Conservation (phyloP, 1,139 yeast species). For the Suhomyces taliae region DNA sequence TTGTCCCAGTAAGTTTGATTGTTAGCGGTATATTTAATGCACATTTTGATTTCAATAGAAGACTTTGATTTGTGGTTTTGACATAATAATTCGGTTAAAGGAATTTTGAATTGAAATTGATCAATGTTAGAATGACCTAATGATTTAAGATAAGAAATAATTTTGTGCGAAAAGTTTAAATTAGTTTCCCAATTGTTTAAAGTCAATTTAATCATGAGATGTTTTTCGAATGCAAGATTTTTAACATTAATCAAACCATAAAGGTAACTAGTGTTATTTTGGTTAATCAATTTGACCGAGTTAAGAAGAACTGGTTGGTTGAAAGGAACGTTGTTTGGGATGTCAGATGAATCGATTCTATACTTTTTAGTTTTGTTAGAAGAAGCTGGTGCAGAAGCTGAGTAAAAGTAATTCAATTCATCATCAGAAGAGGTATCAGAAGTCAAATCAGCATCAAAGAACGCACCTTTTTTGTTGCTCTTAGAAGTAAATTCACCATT, state of each 20-base stretch:
- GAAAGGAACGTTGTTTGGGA: constrained; percentile 11
- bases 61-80: constrained; percentile 8
- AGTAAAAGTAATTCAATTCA: constrained; percentile 14
- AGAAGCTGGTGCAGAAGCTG: constrained; percentile 6
- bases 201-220: constrained; percentile 36
- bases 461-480: not conserved
- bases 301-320: constrained; percentile 7
- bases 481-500: constrained; percentile 9
- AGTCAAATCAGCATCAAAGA: constrained; percentile 12
- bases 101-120: constrained; percentile 40
- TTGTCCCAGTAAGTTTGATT: constrained; percentile 23
- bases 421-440: constrained; percentile 22
- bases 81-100: constrained; percentile 27
- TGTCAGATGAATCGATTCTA: constrained; percentile 13
- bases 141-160: constrained; percentile 24
- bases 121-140: constrained; percentile 29
- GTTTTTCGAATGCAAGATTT: constrained; percentile 42
- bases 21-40: constrained; percentile 20
- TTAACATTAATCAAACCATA: constrained; percentile 36
- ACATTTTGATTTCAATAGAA: constrained; percentile 18
- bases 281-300: constrained; percentile 8
- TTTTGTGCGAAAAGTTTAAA: constrained; percentile 27
- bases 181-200: constrained; percentile 40
- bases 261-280: constrained; percentile 8
- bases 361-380: constrained; percentile 5